phyloP scores from a whole-genome alignment of 148 eudicot genomes.

The Vaccinium vitisidaea region DNA sequence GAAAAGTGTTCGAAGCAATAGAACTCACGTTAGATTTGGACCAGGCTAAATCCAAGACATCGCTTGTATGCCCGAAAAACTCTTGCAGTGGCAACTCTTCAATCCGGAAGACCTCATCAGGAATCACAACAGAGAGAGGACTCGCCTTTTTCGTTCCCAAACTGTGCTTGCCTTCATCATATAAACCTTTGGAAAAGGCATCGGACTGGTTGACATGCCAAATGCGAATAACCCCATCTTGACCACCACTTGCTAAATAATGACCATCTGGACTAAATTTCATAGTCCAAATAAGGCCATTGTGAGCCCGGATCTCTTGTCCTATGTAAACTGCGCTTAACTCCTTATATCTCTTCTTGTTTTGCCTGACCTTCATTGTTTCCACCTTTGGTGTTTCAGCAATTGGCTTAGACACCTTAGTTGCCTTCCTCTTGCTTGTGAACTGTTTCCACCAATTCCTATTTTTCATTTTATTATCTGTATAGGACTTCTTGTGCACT shows the following conservation, averaged over 20 bases:
- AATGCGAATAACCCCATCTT: constrained; percentile 74
- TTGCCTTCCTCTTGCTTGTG: constrained; percentile 31
- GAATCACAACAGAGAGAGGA: constrained; percentile 43
- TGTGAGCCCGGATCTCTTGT: constrained; percentile 70
- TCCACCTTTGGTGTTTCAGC: constrained; percentile 10
- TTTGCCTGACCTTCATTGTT: constrained; percentile 38
- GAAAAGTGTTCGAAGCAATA: neutral
- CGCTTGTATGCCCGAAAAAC: constrained; percentile 58
- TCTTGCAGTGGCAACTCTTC: constrained; percentile 63
- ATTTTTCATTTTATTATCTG: constrained; percentile 31
- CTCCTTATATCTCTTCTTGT: constrained; percentile 52
- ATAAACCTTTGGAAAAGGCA: constrained; percentile 22
- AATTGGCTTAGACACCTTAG: constrained; percentile 7
- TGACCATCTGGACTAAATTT: constrained; percentile 86
- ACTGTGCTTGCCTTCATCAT: constrained; percentile 11
- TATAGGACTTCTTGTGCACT: constrained; percentile 1
- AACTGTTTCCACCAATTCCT: constrained; percentile 55
- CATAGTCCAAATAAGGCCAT: constrained; percentile 70
- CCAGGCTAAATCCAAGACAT: constrained; percentile 84
- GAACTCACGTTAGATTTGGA: constrained; percentile 48
- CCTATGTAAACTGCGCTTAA: constrained; percentile 48
- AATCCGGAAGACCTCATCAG: constrained; percentile 58
- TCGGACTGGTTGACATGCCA: constrained; percentile 49
- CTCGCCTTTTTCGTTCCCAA: constrained; percentile 27
- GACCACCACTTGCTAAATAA: constrained; percentile 79